phyloP scores from a whole-genome alignment of 2,329 filamentous ascomycete species.

The Aureobasidium melanogenum region DNA sequence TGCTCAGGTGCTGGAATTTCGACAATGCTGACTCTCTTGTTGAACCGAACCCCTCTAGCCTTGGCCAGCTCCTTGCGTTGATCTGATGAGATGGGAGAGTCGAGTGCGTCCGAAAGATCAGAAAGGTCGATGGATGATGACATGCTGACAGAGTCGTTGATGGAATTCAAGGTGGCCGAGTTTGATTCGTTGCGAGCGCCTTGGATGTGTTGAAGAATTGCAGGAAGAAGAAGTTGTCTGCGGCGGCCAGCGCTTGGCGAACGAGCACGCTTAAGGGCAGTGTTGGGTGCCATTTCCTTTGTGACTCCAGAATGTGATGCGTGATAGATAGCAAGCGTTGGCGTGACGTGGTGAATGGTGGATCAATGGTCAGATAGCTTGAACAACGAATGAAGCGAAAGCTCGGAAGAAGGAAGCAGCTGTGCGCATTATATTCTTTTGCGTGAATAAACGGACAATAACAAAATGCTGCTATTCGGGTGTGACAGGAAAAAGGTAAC shows the following conservation, averaged over 20 bases:
- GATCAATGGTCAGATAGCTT: background rate
- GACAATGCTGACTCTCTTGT: slow-evolving; percentile 4
- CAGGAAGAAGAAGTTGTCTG: slow-evolving; percentile 1
- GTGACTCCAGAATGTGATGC: background rate
- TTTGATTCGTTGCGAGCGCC: background rate
- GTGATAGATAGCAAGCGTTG: slow-evolving; percentile 3
- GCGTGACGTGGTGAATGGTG: background rate
- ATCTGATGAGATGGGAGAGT: background rate
- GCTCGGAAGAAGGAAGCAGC: background rate
- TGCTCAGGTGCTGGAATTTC: background rate
- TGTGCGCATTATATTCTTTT: background rate
- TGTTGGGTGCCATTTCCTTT: slow-evolving; percentile 7
- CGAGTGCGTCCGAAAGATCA: background rate
- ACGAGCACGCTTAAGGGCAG: background rate
- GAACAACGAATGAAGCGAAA: background rate
- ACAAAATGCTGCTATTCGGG: background rate
- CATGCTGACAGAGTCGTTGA: slow-evolving; percentile 1
- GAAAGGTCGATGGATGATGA: background rate
- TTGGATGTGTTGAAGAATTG: background rate
- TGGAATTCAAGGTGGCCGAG: background rate
- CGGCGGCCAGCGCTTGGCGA: background rate
- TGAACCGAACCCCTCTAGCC: slow-evolving; percentile 6
- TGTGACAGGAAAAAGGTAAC: background rate
- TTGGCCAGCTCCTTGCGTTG: background rate
- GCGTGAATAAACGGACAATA: background rate